Evolutionary conservation across 179 eudicot genomes (phyloP).

Genomic region (Beta macrorhiza): DNA sequence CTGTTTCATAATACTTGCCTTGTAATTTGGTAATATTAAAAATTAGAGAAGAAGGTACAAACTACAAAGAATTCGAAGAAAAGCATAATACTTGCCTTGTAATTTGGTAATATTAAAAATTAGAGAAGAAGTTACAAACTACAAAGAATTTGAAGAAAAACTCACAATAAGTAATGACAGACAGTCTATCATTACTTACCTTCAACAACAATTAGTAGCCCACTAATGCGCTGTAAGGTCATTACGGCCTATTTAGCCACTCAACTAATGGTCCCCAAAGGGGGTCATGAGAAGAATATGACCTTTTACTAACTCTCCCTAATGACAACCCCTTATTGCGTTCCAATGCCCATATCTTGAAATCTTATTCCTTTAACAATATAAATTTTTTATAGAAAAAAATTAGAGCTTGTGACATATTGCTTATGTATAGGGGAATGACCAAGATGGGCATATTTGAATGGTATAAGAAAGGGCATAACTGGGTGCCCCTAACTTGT

Average conservation of each 20-base stretch:
- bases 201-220: slow-evolving; percentile 20
- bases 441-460: slow-evolving; percentile 27
- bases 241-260: background rate
- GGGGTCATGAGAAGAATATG: slow-evolving; percentile 31
- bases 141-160: no score
- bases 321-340: slow-evolving; percentile 20
- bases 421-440: slow-evolving; percentile 22
- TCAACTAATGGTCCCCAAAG: slow-evolving; percentile 7
- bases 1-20: no score
- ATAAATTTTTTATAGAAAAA: background rate
- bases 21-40: no score
- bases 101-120: no score
- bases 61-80: no score
- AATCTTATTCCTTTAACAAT: background rate
- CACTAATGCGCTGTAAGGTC: slow-evolving; percentile 26
- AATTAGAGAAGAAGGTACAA: no score
- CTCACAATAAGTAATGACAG: background rate
- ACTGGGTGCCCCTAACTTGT: slow-evolving; percentile 23
- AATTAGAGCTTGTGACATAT: slow-evolving; percentile 17
- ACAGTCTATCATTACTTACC: background rate
- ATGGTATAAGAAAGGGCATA: slow-evolving; percentile 7
- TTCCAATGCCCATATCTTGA: slow-evolving; percentile 6
- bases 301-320: slow-evolving; percentile 32
- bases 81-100: background rate
- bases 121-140: no score